These are phyloP conservation scores for Cordyceps farinosa DNA, from an alignment of 2,329 filamentous ascomycete genomes.

Conservation along the genomic window DNA sequence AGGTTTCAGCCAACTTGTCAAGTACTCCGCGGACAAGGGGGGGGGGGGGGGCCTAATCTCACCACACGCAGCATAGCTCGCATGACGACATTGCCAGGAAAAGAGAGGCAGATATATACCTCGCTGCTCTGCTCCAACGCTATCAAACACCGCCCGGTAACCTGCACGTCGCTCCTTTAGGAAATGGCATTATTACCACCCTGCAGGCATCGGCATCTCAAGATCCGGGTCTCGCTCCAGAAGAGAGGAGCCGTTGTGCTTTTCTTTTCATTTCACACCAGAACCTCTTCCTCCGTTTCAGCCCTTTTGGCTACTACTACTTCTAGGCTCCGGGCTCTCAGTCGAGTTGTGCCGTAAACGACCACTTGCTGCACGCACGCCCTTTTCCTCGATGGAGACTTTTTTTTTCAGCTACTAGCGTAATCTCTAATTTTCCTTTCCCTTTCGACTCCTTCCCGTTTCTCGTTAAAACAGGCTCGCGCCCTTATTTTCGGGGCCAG, in stretches of 20 bases:
- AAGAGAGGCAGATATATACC: too few species aligned
- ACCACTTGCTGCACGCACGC: background rate
- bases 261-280: too few species aligned
- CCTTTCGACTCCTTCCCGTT: background rate
- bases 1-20: too few species aligned
- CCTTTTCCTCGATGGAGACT: background rate
- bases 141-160: background rate
- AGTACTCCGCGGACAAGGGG: too few species aligned
- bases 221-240: background rate
- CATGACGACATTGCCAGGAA: background rate
- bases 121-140: too few species aligned
- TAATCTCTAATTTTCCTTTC: background rate
- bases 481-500: too few species aligned
- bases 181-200: background rate
- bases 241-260: background rate
- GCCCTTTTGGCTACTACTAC: too few species aligned
- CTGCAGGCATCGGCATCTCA: slow-evolving; percentile 3
- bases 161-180: slow-evolving; percentile 10
- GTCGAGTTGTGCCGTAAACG: background rate
- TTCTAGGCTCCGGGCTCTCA: background rate
- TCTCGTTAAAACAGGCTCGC: too few species aligned
- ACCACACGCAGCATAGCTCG: too few species aligned
- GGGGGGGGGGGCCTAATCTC: too few species aligned
- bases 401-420: too few species aligned
- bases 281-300: too few species aligned